phyloP scores from a whole-genome alignment of 768 basidiomycete genomes.

The Boletus patriciae region DNA sequence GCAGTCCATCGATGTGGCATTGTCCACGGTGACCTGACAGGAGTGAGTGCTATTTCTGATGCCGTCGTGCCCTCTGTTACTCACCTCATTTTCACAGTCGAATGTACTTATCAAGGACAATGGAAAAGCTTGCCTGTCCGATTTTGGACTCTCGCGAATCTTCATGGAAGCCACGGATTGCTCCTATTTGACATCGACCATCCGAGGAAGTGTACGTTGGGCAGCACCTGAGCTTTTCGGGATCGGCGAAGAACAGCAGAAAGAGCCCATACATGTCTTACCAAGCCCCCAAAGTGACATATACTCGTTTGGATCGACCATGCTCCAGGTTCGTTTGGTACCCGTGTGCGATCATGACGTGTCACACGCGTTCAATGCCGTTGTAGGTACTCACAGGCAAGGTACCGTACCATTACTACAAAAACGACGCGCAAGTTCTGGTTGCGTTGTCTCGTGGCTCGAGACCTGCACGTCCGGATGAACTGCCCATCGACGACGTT shows the following conservation, averaged over 20 bases:
- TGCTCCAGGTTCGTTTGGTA: slow-evolving; percentile 25
- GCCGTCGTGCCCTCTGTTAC: background rate
- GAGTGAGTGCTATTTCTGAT: slow-evolving; percentile 26
- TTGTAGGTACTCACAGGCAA: slow-evolving; percentile 30
- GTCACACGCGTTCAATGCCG: background rate
- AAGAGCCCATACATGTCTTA: slow-evolving; percentile 9
- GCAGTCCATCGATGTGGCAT: slow-evolving; percentile 28
- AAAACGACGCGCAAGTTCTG: slow-evolving; percentile 25
- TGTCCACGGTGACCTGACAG: slow-evolving; percentile 48
- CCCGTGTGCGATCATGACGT: background rate
- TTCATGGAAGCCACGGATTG: slow-evolving; percentile 24
- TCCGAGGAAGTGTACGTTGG: slow-evolving; percentile 50
- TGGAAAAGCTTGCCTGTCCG: slow-evolving; percentile 34
- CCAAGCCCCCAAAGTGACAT: slow-evolving; percentile 38
- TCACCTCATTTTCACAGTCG: slow-evolving; percentile 20
- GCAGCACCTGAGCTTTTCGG: slow-evolving; percentile 44
- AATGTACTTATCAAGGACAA: slow-evolving; percentile 38
- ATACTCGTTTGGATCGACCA: slow-evolving; percentile 41
- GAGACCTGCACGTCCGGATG: slow-evolving; percentile 9
- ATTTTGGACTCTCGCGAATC: slow-evolving; percentile 38
- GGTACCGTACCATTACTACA: slow-evolving; percentile 25
- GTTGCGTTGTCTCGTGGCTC: slow-evolving; percentile 16
- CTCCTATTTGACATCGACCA: slow-evolving; percentile 30
- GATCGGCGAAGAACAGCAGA: slow-evolving; percentile 26
- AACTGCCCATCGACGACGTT: background rate